A percentile compares a stretch with the other conserved stretches of the same genome.
These are phyloP conservation scores for Globisporangium iwayamae DNA, from an alignment of 352 stramenopile genomes.

Conservation along the genomic window DNA sequence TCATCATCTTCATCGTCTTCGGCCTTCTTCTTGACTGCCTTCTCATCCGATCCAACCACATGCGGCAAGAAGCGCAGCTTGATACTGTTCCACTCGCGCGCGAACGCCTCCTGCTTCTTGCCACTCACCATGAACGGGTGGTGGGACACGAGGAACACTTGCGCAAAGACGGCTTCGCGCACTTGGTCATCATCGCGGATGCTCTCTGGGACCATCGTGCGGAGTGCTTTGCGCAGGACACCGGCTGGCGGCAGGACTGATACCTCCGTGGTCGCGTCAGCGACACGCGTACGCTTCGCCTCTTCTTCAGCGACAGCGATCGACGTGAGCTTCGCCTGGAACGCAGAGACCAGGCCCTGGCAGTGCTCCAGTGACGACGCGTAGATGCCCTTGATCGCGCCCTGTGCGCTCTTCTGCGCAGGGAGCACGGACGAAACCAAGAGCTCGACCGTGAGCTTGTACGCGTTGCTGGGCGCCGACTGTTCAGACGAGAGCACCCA, in stretches of 20 bases:
- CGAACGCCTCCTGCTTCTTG: conserved; percentile 42
- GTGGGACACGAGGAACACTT: conserved; percentile 55
- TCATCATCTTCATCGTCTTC: conserved; percentile 26
- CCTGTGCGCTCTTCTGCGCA: conserved; percentile 48
- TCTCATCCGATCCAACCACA: neutral
- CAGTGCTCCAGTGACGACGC: conserved; percentile 58
- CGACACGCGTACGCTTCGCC: conserved; percentile 15
- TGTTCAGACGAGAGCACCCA: conserved; percentile 75
- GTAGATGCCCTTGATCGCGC: conserved; percentile 44
- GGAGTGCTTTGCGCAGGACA: conserved; percentile 60
- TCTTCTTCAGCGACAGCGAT: conserved; percentile 35
- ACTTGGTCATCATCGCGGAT: conserved; percentile 31
- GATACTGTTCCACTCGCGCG: conserved; percentile 62
- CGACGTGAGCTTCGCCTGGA: conserved; percentile 54
- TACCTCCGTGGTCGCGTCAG: conserved; percentile 22
- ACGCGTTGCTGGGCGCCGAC: conserved; percentile 37
- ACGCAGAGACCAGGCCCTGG: conserved; percentile 40
- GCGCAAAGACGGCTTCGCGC: conserved; percentile 46
- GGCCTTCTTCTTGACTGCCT: conserved; percentile 11
- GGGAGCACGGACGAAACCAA: conserved; percentile 44
- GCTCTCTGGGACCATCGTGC: conserved; percentile 42
- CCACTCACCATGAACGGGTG: conserved; percentile 73
- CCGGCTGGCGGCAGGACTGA: conserved; percentile 40
- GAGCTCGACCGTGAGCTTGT: conserved; percentile 59
- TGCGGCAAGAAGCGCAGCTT: conserved; percentile 55